Evolutionary conservation across 2,329 filamentous ascomycete genomes (phyloP).

Genomic region (Talaromyces sp.): DNA sequence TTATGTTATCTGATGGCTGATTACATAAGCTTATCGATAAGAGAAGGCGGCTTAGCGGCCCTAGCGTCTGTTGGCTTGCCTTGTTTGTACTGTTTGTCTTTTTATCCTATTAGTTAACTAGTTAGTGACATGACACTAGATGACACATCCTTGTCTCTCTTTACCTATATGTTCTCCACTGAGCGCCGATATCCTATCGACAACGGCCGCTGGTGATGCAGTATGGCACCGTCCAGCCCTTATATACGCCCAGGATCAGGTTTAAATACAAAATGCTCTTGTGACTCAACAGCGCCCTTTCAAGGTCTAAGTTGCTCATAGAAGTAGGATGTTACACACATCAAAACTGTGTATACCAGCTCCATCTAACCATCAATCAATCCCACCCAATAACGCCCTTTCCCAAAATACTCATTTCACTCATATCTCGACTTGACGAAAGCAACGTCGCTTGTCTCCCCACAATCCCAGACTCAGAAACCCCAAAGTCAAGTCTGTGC

Average conservation of each 20-base stretch:
- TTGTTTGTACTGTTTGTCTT: background rate
- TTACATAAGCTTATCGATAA: conserved; percentile 13
- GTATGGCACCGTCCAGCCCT: no score
- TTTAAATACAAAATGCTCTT: no score
- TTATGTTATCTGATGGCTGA: background rate
- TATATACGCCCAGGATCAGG: no score
- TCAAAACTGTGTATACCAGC: background rate
- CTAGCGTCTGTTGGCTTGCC: background rate
- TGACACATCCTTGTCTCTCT: no score
- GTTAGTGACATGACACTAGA: no score
- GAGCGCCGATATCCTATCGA: no score
- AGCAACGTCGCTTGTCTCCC: conserved; percentile 8
- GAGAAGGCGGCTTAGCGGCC: background rate
- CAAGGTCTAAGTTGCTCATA: background rate
- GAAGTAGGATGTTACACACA: background rate
- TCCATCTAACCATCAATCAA: background rate
- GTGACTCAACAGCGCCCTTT: background rate
- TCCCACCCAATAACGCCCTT: conserved; percentile 1
- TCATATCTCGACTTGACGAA: conserved; percentile 1
- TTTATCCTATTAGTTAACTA: no score
- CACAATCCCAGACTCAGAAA: conserved; percentile 7
- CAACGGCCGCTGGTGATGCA: no score
- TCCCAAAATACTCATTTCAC: background rate
- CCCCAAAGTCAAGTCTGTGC: background rate
- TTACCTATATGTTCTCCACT: no score